phyloP scores from a whole-genome alignment of 2,329 filamentous ascomycete species.

The Apiospora saccharicola region DNA sequence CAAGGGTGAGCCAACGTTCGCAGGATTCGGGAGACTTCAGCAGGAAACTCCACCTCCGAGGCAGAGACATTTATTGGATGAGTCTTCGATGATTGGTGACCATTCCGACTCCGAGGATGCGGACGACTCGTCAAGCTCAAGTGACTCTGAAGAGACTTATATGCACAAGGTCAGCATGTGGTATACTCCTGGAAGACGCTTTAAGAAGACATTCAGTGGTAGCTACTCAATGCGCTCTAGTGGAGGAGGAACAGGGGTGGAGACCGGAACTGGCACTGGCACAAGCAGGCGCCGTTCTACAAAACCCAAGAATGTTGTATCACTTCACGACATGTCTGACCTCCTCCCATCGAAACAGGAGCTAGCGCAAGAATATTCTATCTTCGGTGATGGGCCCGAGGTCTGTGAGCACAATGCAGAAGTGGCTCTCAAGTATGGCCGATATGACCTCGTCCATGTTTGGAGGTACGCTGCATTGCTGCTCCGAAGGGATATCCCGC shows the following conservation, averaged over 20 bases:
- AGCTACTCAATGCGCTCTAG: conserved; percentile 66
- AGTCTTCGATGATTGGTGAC: conserved; percentile 59
- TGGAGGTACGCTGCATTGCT: conserved; percentile 86
- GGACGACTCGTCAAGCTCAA: conserved; percentile 59
- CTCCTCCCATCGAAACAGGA: conserved; percentile 80
- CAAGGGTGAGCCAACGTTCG: conserved; percentile 63
- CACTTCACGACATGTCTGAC: conserved; percentile 73
- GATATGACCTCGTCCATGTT: conserved; percentile 76
- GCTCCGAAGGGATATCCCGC: conserved; percentile 76
- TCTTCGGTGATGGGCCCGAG: conserved; percentile 82
- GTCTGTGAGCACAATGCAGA: conserved; percentile 85
- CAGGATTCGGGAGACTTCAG: conserved; percentile 62
- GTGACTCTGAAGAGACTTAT: conserved; percentile 69
- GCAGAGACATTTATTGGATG: conserved; percentile 55
- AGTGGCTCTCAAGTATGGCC: conserved; percentile 76
- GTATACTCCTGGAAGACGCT: conserved; percentile 60
- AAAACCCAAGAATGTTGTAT: conserved; percentile 72
- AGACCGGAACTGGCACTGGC: conserved; percentile 63
- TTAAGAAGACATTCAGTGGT: conserved; percentile 64
- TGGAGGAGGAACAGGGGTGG: conserved; percentile 65
- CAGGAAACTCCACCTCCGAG: conserved; percentile 58
- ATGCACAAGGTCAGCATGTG: conserved; percentile 65
- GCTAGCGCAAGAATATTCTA: conserved; percentile 80
- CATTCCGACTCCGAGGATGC: conserved; percentile 59
- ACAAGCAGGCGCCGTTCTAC: conserved; percentile 56